phyloP scores from a whole-genome alignment of 108 stramenopile species.

The Halocafeteria seosinensis region DNA sequence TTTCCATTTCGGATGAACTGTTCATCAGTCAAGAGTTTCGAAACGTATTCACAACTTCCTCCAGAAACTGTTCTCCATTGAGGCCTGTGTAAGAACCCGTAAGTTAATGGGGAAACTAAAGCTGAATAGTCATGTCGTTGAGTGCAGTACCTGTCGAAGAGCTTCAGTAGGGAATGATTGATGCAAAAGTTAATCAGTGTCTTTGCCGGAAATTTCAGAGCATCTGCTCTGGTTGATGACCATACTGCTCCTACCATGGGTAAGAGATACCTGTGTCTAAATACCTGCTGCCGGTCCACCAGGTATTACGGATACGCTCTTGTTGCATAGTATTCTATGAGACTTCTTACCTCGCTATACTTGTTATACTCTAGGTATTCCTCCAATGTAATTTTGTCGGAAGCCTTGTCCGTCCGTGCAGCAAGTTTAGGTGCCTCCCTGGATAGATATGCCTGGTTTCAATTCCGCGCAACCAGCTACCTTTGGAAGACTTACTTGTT shows the following conservation, averaged over 20 bases:
- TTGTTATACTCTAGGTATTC: constrained; percentile 60
- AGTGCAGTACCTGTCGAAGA: too few species aligned
- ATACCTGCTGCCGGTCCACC: too few species aligned
- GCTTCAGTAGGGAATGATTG: constrained; percentile 81
- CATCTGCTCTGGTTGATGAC: constrained; percentile 58
- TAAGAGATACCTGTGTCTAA: constrained; percentile 59
- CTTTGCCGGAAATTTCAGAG: constrained; percentile 54
- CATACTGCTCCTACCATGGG: constrained; percentile 90
- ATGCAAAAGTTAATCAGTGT: constrained; percentile 67
- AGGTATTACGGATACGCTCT: too few species aligned
- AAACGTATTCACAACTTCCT: constrained; percentile 56
- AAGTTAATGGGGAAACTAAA: neutral
- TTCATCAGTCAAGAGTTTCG: neutral
- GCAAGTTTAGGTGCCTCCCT: constrained; percentile 44
- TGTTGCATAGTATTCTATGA: too few species aligned
- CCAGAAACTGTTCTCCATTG: constrained; percentile 66
- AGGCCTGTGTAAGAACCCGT: constrained; percentile 25
- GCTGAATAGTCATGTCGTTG: constrained; percentile 26
- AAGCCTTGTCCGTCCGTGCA: constrained; percentile 36
- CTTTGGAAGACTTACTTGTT: constrained; percentile 26
- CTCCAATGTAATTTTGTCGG: constrained; percentile 52
- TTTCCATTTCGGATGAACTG: too few species aligned
- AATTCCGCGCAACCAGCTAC: too few species aligned
- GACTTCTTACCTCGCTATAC: too few species aligned
- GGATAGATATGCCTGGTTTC: neutral